These are phyloP conservation scores for Alloascoidea hylecoeti DNA, from an alignment of 805 yeast species.

Conservation along the genomic window DNA sequence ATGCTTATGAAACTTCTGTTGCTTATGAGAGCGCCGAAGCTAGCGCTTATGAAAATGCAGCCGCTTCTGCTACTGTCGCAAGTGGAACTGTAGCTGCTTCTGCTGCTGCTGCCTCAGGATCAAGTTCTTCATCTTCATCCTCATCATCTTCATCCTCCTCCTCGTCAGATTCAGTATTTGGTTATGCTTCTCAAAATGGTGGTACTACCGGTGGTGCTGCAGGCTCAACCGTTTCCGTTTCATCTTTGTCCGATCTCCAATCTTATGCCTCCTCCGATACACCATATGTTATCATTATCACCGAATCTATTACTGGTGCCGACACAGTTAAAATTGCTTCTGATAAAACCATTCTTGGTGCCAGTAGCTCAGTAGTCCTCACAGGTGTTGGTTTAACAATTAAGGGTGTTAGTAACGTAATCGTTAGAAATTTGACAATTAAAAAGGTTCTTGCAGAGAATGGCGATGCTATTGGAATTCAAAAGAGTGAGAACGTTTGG, in stretches of 20 bases:
- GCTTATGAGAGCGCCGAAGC: no score
- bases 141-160: not conserved
- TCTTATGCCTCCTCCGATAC: not conserved
- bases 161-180: not conserved
- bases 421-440: not conserved
- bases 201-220: conserved; percentile 2
- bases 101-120: not conserved
- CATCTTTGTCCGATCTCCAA: not conserved
- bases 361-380: not conserved
- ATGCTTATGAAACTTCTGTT: no score
- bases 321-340: not conserved
- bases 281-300: not conserved
- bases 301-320: not conserved
- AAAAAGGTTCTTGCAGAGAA: not conserved
- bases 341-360: not conserved
- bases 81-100: no score
- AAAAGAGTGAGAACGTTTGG: not conserved
- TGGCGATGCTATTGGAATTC: conserved; percentile 1
- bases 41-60: no score
- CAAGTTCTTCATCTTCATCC: not conserved
- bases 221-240: not conserved
- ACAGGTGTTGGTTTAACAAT: not conserved
- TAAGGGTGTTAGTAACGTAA: not conserved
- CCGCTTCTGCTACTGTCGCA: no score
- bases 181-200: not conserved